These are phyloP conservation scores for Trichoderma cornu-damae DNA, from an alignment of 2,329 filamentous ascomycete species.

Conservation along the genomic window DNA sequence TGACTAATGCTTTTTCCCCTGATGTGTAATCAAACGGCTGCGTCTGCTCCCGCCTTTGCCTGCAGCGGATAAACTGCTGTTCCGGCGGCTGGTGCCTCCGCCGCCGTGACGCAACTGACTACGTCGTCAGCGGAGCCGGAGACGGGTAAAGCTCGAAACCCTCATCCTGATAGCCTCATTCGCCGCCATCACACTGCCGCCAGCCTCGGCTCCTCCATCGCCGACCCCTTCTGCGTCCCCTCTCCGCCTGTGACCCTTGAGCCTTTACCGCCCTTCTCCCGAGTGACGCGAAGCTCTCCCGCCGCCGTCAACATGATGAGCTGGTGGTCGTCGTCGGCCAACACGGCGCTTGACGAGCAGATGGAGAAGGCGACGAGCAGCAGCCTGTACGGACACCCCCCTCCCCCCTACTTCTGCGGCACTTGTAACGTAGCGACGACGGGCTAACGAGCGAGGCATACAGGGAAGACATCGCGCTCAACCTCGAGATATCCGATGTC, in stretches of 20 bases:
- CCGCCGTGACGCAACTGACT: constrained; percentile 19
- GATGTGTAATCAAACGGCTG: no score
- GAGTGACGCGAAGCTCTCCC: constrained; percentile 9
- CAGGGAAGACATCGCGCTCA: constrained; percentile 93
- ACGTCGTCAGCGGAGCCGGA: constrained; percentile 16
- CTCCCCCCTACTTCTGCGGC: no score
- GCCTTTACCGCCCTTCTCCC: background rate
- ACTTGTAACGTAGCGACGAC: background rate
- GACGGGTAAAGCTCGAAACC: background rate
- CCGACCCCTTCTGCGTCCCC: background rate
- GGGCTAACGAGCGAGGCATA: background rate
- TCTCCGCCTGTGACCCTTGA: background rate
- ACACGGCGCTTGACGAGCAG: constrained; percentile 91
- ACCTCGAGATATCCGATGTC: constrained; percentile 95
- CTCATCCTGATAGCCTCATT: constrained; percentile 7
- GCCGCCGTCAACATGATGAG: constrained; percentile 61
- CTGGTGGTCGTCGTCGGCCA: constrained; percentile 91
- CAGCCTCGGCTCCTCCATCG: constrained; percentile 8
- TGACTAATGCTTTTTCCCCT: no score
- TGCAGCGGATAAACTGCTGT: constrained; percentile 15
- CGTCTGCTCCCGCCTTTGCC: no score
- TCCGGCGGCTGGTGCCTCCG: constrained; percentile 14
- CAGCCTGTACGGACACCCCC: constrained; percentile 64
- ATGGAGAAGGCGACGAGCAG: constrained; percentile 92
- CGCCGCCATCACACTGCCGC: background rate